phyloP scores from a whole-genome alignment of 2,329 filamentous ascomycete genomes.

The Aspergillus sp. region DNA sequence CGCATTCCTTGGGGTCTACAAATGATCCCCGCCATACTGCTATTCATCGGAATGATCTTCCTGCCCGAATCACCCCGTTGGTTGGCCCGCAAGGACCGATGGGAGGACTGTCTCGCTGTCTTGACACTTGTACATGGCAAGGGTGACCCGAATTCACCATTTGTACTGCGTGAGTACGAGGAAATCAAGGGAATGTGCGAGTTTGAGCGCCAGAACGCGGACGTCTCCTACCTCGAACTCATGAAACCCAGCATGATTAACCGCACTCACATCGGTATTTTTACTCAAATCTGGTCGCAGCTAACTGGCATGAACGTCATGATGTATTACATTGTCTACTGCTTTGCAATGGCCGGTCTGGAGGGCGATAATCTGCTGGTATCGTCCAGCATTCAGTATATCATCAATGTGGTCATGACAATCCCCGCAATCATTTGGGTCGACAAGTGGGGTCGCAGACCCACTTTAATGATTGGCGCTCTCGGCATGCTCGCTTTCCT shows the following conservation, averaged over 20 bases:
- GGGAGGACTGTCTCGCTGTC: conserved; percentile 53
- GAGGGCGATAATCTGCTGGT: conserved; percentile 60
- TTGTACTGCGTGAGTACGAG: conserved; percentile 67
- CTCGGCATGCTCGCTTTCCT: conserved; percentile 57
- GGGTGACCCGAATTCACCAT: conserved; percentile 63
- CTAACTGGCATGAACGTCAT: conserved; percentile 74
- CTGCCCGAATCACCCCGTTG: conserved; percentile 62
- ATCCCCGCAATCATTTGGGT: conserved; percentile 74
- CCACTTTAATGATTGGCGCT: conserved; percentile 63
- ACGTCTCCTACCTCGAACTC: conserved; percentile 71
- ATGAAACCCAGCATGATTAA: conserved; percentile 72
- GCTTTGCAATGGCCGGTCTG: conserved; percentile 71
- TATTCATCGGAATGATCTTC: conserved; percentile 54
- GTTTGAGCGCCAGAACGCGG: conserved; percentile 68
- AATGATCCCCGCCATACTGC: conserved; percentile 60
- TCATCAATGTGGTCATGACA: conserved; percentile 80
- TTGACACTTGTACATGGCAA: conserved; percentile 61
- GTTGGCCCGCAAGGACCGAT: conserved; percentile 62
- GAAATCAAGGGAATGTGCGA: conserved; percentile 73
- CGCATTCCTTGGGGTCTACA: conserved; percentile 67
- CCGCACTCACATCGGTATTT: conserved; percentile 69
- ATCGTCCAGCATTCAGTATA: conserved; percentile 68
- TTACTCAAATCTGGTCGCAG: conserved; percentile 74
- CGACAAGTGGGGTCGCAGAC: conserved; percentile 73
- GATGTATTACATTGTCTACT: conserved; percentile 67